These are phyloP conservation scores for Clarireedia homoeocarpa DNA, from an alignment of 2,329 filamentous ascomycete genomes.

Conservation along the genomic window DNA sequence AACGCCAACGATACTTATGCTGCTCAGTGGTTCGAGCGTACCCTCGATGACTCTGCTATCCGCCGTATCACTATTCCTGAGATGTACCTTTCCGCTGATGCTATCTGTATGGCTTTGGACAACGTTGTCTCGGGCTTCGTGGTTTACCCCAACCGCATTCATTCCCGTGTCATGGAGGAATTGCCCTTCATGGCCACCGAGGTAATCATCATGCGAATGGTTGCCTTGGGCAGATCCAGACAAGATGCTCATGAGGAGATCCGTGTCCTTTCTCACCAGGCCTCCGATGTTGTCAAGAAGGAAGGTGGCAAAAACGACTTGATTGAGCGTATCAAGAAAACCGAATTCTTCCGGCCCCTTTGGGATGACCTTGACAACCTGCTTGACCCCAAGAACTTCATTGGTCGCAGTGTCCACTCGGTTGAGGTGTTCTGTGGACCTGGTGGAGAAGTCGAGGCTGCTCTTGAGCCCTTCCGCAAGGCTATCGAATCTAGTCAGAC, in stretches of 20 bases:
- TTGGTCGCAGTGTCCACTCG: conserved; percentile 46
- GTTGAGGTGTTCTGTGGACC: conserved; percentile 42
- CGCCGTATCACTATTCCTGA: conserved; percentile 56
- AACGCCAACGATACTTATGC: conserved; percentile 52
- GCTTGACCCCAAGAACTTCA: conserved; percentile 54
- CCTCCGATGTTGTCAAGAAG: conserved; percentile 62
- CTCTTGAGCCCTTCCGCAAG: conserved; percentile 39
- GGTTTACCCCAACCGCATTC: conserved; percentile 72
- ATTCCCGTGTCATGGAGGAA: conserved; percentile 60
- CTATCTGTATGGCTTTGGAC: conserved; percentile 58
- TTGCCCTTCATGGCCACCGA: conserved; percentile 80
- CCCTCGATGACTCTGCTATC: conserved; percentile 68
- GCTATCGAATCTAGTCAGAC: conserved; percentile 20
- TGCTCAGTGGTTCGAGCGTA: conserved; percentile 58
- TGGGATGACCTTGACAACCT: conserved; percentile 60
- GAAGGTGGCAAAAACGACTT: conserved; percentile 66
- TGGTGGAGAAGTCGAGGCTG: conserved; percentile 39
- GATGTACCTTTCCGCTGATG: conserved; percentile 60
- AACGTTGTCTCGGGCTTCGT: conserved; percentile 61
- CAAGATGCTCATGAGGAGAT: conserved; percentile 87
- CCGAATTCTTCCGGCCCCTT: conserved; percentile 68
- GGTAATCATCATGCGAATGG: conserved; percentile 71
- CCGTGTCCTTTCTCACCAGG: conserved; percentile 72
- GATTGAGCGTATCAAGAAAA: conserved; percentile 65
- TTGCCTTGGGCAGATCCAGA: conserved; percentile 60